Evolutionary conservation across 2,329 filamentous ascomycete genomes (phyloP).

Genomic region (Parastagonospora avenae): DNA sequence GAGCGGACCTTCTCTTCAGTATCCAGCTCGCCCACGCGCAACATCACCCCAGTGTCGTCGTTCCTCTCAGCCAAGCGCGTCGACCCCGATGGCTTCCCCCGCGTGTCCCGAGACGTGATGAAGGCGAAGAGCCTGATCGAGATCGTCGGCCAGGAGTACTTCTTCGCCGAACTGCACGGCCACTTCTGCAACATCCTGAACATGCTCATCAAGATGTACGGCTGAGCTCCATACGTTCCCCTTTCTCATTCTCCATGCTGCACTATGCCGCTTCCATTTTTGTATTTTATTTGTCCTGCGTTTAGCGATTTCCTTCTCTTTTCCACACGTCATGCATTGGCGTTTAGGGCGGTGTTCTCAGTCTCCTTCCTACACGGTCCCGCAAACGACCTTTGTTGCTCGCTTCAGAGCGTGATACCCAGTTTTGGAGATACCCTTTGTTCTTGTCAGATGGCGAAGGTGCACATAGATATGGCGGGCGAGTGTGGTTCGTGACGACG

Average conservation of each 20-base stretch:
- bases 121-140: conserved; percentile 62
- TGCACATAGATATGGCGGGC: too few relatives aligned
- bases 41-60: conserved; percentile 62
- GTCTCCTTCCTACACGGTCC: not conserved
- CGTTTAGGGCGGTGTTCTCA: conserved; percentile 9
- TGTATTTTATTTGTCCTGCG: conserved; percentile 22
- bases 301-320: conserved; percentile 26
- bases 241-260: conserved; percentile 14
- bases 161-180: conserved; percentile 63
- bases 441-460: too few relatives aligned
- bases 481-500: too few relatives aligned
- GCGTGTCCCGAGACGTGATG: conserved; percentile 57
- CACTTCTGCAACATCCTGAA: conserved; percentile 53
- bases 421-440: conserved; percentile 28
- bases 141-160: conserved; percentile 63
- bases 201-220: conserved; percentile 47
- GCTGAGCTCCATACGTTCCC: conserved; percentile 25
- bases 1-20: conserved; percentile 35
- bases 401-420: conserved; percentile 24
- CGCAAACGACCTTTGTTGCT: conserved; percentile 3
- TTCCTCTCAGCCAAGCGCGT: conserved; percentile 62
- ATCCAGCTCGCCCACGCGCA: conserved; percentile 43
- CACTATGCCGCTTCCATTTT: conserved; percentile 13
- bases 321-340: conserved; percentile 15
- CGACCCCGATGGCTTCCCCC: conserved; percentile 61